Percentiles rank a stretch among this genome's conserved stretches.
Conservation (phyloP, 2,329 filamentous ascomycete genomes). For the Blastomyces percursus region DNA sequence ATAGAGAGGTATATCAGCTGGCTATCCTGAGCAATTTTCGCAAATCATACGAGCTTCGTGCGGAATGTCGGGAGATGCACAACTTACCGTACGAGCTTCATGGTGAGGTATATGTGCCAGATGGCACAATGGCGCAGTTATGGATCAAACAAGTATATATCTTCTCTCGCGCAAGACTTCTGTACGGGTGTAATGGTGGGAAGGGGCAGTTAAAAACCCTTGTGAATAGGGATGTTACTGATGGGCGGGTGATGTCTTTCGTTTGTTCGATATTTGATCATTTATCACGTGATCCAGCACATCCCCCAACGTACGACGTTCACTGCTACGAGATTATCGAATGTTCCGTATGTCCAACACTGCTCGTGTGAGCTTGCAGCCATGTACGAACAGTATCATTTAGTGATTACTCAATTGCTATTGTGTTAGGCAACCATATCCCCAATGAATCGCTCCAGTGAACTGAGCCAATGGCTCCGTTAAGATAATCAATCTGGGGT, state of each 20-base stretch:
- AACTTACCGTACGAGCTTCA: slow-evolving; percentile 93
- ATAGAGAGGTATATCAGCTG: not conserved
- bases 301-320: not conserved
- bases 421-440: not conserved
- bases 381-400: not conserved
- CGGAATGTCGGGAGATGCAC: not conserved
- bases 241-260: not conserved
- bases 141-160: not conserved
- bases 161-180: not conserved
- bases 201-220: not conserved
- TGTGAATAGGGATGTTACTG: not conserved
- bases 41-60: not conserved
- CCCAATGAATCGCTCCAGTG: not conserved
- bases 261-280: not conserved
- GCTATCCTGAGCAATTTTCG: not conserved
- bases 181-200: not conserved
- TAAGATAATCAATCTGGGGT: not conserved
- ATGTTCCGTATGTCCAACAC: not conserved
- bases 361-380: not conserved
- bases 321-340: not conserved
- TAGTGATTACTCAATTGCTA: not conserved
- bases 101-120: slow-evolving; percentile 39
- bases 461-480: not conserved
- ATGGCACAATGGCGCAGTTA: not conserved
- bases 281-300: not conserved